Evolutionary conservation across 805 yeast genomes (phyloP).

Genomic region (Candida chauliodis): DNA sequence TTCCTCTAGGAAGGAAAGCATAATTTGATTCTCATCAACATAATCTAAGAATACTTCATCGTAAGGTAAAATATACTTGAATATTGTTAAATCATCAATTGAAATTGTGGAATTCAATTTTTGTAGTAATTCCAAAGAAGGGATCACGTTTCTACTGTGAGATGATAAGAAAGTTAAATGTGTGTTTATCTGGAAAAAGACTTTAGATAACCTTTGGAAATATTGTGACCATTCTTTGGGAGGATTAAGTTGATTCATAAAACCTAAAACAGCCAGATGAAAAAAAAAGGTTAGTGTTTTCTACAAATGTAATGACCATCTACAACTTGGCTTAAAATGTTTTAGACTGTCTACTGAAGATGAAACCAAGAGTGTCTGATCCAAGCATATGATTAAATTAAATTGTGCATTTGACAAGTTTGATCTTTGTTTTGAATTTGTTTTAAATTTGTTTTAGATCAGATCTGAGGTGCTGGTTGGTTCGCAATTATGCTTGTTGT

Average conservation of each 20-base stretch:
- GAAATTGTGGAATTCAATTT: slow-evolving; percentile 31
- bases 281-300: not conserved
- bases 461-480: too few relatives aligned
- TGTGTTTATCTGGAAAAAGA: slow-evolving; percentile 30
- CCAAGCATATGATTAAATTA: too few relatives aligned
- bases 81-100: slow-evolving; percentile 57
- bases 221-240: slow-evolving; percentile 11
- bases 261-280: not conserved
- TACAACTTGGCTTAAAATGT: too few relatives aligned
- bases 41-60: slow-evolving; percentile 67
- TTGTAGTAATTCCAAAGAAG: slow-evolving; percentile 27
- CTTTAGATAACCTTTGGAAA: slow-evolving; percentile 13
- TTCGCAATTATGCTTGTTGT: too few relatives aligned
- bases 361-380: too few relatives aligned
- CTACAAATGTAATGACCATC: too few relatives aligned
- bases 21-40: slow-evolving; percentile 70
- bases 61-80: slow-evolving; percentile 60
- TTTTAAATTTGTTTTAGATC: too few relatives aligned
- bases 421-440: too few relatives aligned
- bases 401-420: too few relatives aligned
- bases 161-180: slow-evolving; percentile 39
- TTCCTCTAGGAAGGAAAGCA: slow-evolving; percentile 41
- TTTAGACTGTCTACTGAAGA: too few relatives aligned
- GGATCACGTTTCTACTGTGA: slow-evolving; percentile 31
- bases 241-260: slow-evolving; percentile 3